Conservation (phyloP, 345 rosid genomes). For the Lepidium aucheri region DNA sequence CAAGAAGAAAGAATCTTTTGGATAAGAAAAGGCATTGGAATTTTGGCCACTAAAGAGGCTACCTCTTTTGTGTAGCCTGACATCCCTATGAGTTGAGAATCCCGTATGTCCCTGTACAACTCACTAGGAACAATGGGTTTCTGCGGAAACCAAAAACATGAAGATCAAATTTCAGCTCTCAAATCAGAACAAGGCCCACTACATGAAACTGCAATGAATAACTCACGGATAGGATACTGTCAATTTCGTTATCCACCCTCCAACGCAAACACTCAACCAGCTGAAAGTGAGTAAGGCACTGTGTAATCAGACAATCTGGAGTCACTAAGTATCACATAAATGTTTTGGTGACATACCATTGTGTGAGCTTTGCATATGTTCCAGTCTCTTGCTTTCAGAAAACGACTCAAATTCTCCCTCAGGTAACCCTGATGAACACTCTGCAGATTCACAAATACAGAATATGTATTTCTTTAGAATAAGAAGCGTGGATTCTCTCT, state of each 20-base stretch:
- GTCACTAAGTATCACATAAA: background rate
- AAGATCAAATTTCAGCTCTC: background rate
- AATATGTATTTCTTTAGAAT: background rate
- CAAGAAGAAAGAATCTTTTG: background rate
- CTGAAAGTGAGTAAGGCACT: slow-evolving; percentile 34
- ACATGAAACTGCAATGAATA: background rate
- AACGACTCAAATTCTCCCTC: slow-evolving; percentile 60
- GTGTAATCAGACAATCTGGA: slow-evolving; percentile 3
- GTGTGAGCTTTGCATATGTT: slow-evolving; percentile 65
- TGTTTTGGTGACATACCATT: slow-evolving; percentile 50
- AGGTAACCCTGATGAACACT: slow-evolving; percentile 76
- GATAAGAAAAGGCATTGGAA: background rate
- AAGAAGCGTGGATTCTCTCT: background rate
- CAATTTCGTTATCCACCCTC: slow-evolving; percentile 84
- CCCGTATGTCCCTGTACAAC: slow-evolving; percentile 62
- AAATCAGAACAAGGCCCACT: background rate
- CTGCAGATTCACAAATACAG: slow-evolving; percentile 34
- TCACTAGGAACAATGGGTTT: slow-evolving; percentile 82
- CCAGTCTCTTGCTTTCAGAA: slow-evolving; percentile 93
- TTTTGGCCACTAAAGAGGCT: background rate
- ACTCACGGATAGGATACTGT: slow-evolving; percentile 67
- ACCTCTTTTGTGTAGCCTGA: slow-evolving; percentile 97
- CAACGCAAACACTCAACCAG: slow-evolving; percentile 77
- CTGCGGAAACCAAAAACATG: slow-evolving; percentile 31
- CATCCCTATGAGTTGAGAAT: slow-evolving; percentile 90